Base-by-base conservation (phyloP, 2,329 filamentous ascomycete genomes). In the Ophiostoma fasciatum region DNA sequence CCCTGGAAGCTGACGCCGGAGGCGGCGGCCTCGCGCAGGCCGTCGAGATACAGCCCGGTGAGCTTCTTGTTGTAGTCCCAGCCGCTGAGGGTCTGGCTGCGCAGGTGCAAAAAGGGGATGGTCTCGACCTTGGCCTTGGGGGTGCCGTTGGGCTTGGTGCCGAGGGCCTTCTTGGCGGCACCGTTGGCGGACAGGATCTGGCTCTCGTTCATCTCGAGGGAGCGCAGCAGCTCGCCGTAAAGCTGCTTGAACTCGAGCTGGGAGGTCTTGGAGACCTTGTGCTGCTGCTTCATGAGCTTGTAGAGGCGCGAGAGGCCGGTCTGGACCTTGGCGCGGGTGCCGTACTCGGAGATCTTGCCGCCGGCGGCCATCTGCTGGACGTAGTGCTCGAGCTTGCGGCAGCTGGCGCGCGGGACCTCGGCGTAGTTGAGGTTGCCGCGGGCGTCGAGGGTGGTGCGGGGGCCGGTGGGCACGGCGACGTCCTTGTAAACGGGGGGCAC, bases 31-130 rank as follows among this genome's bases (percentile, higher is more conserved):
- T 87, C 74, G 62, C 94, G 87, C 22, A 98, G 63, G 43, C 84
- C 85, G 55, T 94, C 84, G 23, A 98, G 74, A 56, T 98, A 98
- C 48, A 87, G 61, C 39, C 83, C 82, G 18, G 90, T 96, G 39
- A 98, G 73, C 66, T 92, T 94, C 72, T 96, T 98, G 74, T 84
- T 96, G 67, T 96, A 98, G 53, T 96, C 87, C 90, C 90, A 98
- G 42, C 88, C 88, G 51, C 94, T 81, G 43, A 87, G 74, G 36
- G 82, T 77, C 61, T 93, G 92, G 59, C 84, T 82, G 73, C 94
- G 94, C 39, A 98, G 67, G 57, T 98, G 90, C 36, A 98, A 64
- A 75, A 98, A 98, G 23, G 90, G 90, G 48, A 98, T 92, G 14
- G 90, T 94, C 64, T 96, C 88, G 39, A 92, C 78, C 66, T 94